Percentiles rank a stretch among this genome's conserved stretches.
Evolutionary conservation across 2,329 filamentous ascomycete genomes (phyloP).

Genomic region (Tolypocladium guangdongense): DNA sequence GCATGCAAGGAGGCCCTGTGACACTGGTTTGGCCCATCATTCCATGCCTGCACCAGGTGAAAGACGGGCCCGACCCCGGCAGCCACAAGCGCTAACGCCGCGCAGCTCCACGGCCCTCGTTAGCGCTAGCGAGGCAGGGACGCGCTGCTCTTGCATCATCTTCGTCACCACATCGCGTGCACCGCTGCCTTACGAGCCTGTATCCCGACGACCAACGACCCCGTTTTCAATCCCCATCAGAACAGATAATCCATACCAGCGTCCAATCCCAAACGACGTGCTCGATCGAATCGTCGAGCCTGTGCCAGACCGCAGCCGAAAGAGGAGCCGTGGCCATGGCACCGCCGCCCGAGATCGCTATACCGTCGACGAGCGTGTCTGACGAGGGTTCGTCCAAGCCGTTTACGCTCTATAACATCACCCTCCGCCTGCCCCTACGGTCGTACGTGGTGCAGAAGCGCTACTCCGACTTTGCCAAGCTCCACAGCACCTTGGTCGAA

Average conservation of each 20-base stretch:
- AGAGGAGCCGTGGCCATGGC: conserved; percentile 35
- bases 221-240: no score
- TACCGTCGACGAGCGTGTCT: conserved; percentile 52
- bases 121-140: background rate
- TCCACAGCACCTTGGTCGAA: conserved; percentile 52
- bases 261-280: background rate
- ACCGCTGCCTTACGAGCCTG: background rate
- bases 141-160: background rate
- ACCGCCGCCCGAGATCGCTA: conserved; percentile 55
- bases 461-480: conserved; percentile 66
- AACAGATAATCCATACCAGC: background rate
- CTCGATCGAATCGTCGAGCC: background rate
- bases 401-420: conserved; percentile 71
- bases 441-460: conserved; percentile 69
- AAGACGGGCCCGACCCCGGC: background rate
- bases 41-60: background rate
- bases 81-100: background rate
- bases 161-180: background rate
- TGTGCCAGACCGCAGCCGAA: background rate
- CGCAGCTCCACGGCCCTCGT: background rate
- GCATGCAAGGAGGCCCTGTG: background rate
- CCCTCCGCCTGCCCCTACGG: conserved; percentile 63
- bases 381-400: conserved; percentile 45
- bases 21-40: background rate
- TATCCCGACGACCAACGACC: background rate